Percentiles rank a stretch among this genome's conserved stretches.
Evolutionary conservation across 768 basidiomycete genomes (phyloP).

Genomic region (Xerocomellus intermedius): DNA sequence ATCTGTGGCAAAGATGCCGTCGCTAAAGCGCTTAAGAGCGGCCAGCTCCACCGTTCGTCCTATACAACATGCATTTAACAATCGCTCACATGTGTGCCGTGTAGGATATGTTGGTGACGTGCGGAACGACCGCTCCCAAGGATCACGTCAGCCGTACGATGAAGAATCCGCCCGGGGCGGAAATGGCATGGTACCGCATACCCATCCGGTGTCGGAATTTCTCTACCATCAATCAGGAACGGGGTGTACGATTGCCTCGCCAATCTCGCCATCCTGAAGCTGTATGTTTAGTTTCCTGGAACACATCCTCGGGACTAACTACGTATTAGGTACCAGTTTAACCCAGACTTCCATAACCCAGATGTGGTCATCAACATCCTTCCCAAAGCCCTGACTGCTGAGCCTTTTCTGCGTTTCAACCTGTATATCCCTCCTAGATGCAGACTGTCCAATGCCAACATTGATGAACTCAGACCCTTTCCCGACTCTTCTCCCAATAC

Average conservation of each 20-base stretch:
- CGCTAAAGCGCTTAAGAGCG: constrained; percentile 67
- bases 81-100: too few species aligned
- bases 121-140: too few species aligned
- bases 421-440: constrained; percentile 92
- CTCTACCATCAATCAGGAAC: constrained; percentile 63
- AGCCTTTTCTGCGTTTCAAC: constrained; percentile 89
- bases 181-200: too few species aligned
- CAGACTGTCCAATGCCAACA: constrained; percentile 47
- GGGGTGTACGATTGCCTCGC: constrained; percentile 94
- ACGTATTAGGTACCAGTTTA: constrained; percentile 83
- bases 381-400: constrained; percentile 81
- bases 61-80: not conserved
- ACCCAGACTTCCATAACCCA: constrained; percentile 89
- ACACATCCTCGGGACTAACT: constrained; percentile 1
- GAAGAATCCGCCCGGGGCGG: too few species aligned
- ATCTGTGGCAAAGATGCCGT: constrained; percentile 84
- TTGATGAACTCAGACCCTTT: too few species aligned
- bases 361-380: constrained; percentile 95
- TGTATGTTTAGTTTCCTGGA: constrained; percentile 46
- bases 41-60: constrained; percentile 59
- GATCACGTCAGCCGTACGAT: too few species aligned
- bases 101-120: too few species aligned
- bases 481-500: too few species aligned
- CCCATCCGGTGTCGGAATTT: too few species aligned
- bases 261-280: constrained; percentile 91